A percentile compares a stretch with the other conserved stretches of the same genome.
Evolutionary conservation across 169 alveolate species (phyloP).

Genomic region (Miamiensis avidus): DNA sequence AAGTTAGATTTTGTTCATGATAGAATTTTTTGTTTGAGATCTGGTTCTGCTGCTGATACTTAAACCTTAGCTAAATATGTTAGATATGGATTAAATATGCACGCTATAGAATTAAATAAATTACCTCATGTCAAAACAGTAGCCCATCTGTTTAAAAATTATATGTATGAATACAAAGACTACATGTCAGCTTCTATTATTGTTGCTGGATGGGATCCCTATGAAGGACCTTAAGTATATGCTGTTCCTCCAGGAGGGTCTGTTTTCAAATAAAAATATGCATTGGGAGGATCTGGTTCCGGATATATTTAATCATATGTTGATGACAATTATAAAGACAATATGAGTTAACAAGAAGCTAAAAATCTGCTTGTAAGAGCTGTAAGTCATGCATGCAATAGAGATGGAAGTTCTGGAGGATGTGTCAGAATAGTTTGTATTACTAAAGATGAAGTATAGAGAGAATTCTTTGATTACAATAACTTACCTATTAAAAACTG

Average conservation of each 20-base stretch:
- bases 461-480: slow-evolving; percentile 74
- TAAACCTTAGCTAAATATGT: slow-evolving; percentile 72
- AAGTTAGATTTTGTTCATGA: slow-evolving; percentile 79
- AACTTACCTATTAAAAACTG: slow-evolving; percentile 46
- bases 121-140: slow-evolving; percentile 80
- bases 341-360: slow-evolving; percentile 77
- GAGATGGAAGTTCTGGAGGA: slow-evolving; percentile 86
- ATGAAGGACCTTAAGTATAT: slow-evolving; percentile 75
- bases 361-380: slow-evolving; percentile 65
- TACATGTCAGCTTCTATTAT: slow-evolving; percentile 76
- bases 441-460: slow-evolving; percentile 68
- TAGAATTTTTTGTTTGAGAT: slow-evolving; percentile 71
- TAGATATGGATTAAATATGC: slow-evolving; percentile 66
- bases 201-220: slow-evolving; percentile 84
- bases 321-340: slow-evolving; percentile 73
- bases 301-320: slow-evolving; percentile 72
- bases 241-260: slow-evolving; percentile 73
- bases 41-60: slow-evolving; percentile 86
- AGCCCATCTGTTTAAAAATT: slow-evolving; percentile 67
- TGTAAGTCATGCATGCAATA: slow-evolving; percentile 73
- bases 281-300: slow-evolving; percentile 79
- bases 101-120: slow-evolving; percentile 63
- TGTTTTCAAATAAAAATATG: slow-evolving; percentile 50
- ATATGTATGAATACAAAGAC: slow-evolving; percentile 70
- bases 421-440: slow-evolving; percentile 70